Base-by-base conservation (phyloP, 768 basidiomycete species). In the Pleurotus pulmonarius region DNA sequence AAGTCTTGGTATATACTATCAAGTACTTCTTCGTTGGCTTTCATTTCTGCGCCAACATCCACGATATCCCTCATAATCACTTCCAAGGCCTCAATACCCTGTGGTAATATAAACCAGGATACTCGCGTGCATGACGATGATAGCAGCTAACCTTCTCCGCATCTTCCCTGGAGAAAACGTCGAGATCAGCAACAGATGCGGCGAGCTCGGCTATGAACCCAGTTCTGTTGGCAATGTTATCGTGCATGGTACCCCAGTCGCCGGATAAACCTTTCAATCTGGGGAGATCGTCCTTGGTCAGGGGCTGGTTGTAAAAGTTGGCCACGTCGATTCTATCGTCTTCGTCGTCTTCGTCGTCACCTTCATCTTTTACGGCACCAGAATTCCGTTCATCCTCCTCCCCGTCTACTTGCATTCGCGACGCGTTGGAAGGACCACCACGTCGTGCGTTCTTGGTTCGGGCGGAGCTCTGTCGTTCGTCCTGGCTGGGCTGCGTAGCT, bases 31-130 rank as follows among this genome's bases (percentile, higher is more conserved):
- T 80, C 78, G 60, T 92, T 85, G 3, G 75, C 70, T 13, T 68
- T 70, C 73, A 92, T 82, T 62, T 87, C 83, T 3, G 78, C 70
- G 46, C 82, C 75, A 12, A 88, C 76, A 62, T 92, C 89, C 20
- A 94, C 72, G 2, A 90, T 73, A 45, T 80, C 75, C 63, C 80
- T 85, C 81, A 93, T 88, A 47, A 87, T 73, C 18, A 46, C 39
- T 57, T 95, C 92, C 3, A 94, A 74, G 59, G 83, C 76, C 16
- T 68, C 70, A 20, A 90, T 65, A 34, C 76, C 74, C 88, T 89
- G 56, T 38, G 49, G 47, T 47, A 16, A 43, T 11, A 8, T 26
- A 16, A 15, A 12, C 39, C 18, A 45, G 12, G 29, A 59, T 16
- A 20, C 6, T 53, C 51, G 4, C 18, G n/a, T 39, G 51, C 15